Evolutionary conservation across 495 filamentous ascomycete species (phyloP), one percentile per base, ranked within the genome.

Genomic region (Penicillium chermesinum): DNA sequence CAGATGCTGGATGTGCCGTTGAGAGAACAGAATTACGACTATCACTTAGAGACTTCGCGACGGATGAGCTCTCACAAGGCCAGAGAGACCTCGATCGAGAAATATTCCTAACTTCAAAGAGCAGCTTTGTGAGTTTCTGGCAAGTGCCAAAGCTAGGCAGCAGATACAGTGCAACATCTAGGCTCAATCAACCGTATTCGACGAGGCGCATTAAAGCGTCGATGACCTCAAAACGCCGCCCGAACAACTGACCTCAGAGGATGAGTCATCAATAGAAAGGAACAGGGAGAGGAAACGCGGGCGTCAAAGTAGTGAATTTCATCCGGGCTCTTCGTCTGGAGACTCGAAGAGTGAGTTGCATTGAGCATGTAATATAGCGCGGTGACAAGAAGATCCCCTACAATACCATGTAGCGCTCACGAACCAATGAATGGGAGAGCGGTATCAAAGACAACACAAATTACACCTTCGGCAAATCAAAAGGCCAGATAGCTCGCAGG

Each of bases 401-500:
- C n/a, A n/a, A n/a, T n/a, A n/a, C n/a, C n/a, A n/a, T n/a, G n/a
- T n/a, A n/a, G n/a, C n/a, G n/a, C n/a, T n/a, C n/a, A n/a, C n/a
- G n/a, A n/a, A n/a, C n/a, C n/a, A n/a, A n/a, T n/a, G n/a, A n/a
- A n/a, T n/a, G n/a, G n/a, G n/a, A n/a, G n/a, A n/a, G n/a, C n/a
- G n/a, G n/a, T n/a, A n/a, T n/a, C n/a, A n/a, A n/a, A n/a, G n/a
- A n/a, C n/a, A n/a, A n/a, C n/a, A n/a, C n/a, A n/a, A n/a, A n/a
- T 41, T 20, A 41, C 38, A 17, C 38, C 38, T 16, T 16, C 3
- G 38, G 38, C 38, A 41, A 39, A 51, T 67, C 64, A 56, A 65
- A 72, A 38, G 67, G 66, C 67, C 59, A 72, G 15, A 69, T 67
- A 53, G 52, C 49, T 53, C 60, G 54, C 47, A 70, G 54, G 20